phyloP scores from a whole-genome alignment of 768 basidiomycete genomes.

The Fibroporia radiculosa region DNA sequence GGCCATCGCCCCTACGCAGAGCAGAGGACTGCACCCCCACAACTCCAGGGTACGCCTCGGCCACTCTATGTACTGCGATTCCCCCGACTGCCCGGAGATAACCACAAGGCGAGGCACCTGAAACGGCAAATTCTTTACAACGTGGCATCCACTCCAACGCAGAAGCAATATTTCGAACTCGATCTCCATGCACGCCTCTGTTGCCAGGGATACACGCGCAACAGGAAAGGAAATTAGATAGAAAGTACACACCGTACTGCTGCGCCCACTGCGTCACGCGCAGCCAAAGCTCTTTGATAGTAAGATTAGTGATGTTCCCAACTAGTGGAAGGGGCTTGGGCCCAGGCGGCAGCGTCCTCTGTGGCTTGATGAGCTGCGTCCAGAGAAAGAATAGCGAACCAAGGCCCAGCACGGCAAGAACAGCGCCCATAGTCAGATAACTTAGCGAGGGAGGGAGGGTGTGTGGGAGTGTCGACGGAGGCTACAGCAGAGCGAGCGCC shows the following conservation, averaged over 20 bases:
- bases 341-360: conserved; percentile 50
- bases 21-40: no score
- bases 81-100: no score
- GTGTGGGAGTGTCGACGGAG: background rate
- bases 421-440: conserved; percentile 5
- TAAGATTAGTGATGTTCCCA: conserved; percentile 58
- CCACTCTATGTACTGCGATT: no score
- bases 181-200: no score
- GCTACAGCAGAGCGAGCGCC: background rate
- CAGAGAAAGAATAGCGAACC: conserved; percentile 9
- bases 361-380: conserved; percentile 7
- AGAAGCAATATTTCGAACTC: no score
- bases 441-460: conserved; percentile 1
- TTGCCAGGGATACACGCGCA: no score
- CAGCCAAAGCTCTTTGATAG: conserved; percentile 57
- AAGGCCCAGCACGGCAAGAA: background rate
- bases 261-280: conserved; percentile 53
- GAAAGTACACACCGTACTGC: conserved; percentile 50
- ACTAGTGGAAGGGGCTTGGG: conserved; percentile 58
- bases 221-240: no score
- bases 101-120: no score
- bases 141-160: no score
- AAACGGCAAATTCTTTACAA: no score
- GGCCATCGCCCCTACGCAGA: no score
- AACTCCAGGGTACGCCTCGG: no score